Percentiles rank a stretch among this genome's conserved stretches.
These are phyloP conservation scores for Russula ochroleuca DNA, from an alignment of 768 basidiomycete species.

Conservation along the genomic window DNA sequence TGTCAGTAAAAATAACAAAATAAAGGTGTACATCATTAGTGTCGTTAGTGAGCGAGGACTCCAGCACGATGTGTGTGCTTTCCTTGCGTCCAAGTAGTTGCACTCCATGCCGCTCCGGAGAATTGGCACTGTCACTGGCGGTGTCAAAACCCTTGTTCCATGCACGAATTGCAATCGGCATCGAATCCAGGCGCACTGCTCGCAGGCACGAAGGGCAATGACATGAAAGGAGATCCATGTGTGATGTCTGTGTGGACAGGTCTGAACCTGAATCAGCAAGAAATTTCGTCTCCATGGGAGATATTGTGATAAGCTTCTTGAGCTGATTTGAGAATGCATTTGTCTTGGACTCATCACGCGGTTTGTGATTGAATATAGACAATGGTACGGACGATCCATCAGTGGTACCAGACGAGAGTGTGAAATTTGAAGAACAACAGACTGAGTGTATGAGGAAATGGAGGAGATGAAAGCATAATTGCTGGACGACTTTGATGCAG, in stretches of 20 bases:
- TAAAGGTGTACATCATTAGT: conserved; percentile 48
- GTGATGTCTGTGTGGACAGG: conserved; percentile 34
- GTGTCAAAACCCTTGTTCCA: conserved; percentile 64
- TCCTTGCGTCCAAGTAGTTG: conserved; percentile 54
- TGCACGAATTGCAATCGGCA: conserved; percentile 53
- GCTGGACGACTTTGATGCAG: conserved; percentile 54
- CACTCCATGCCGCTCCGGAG: conserved; percentile 39
- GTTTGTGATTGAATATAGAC: conserved; percentile 56
- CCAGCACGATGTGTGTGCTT: conserved; percentile 51
- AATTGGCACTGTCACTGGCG: conserved; percentile 33
- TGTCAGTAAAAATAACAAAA: neutral
- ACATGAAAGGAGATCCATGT: conserved; percentile 51
- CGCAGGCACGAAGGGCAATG: conserved; percentile 44
- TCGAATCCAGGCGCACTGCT: conserved; percentile 73
- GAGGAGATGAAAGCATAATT: conserved; percentile 77
- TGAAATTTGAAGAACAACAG: conserved; percentile 65
- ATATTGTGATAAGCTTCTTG: conserved; percentile 84
- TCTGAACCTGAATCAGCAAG: conserved; percentile 62
- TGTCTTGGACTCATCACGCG: conserved; percentile 46
- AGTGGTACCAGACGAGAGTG: conserved; percentile 68
- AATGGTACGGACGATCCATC: conserved; percentile 72
- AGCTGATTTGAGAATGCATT: conserved; percentile 71
- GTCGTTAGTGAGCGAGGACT: conserved; percentile 50
- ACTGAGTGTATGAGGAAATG: conserved; percentile 68
- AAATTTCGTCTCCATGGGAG: conserved; percentile 67